Base-by-base conservation (phyloP, 2,329 filamentous ascomycete species). In the Knoxdaviesia proteae region DNA sequence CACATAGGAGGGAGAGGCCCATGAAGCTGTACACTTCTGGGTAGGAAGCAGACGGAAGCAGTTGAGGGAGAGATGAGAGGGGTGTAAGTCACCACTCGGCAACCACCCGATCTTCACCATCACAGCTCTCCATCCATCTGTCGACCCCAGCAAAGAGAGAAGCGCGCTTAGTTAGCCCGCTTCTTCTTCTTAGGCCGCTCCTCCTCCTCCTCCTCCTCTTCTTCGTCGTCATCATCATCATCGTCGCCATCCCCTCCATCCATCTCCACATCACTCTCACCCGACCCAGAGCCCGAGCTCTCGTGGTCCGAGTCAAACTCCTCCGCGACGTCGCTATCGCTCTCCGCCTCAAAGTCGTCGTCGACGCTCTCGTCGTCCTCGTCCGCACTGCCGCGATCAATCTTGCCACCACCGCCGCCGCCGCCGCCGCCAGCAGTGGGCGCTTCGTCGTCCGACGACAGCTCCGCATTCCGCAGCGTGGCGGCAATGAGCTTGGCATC, bases 351-450 rank as follows among this genome's bases (percentile, higher is more conserved):
- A 68, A 98, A 98, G 62, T 98, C 90, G 58, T 98, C 90, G 52
- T 98, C 90, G 6, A 87, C 77, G 46, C 81, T 88, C 65, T 96
- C 88, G 55, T 88, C 82, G 53, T 98, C 90, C 60, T 98, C 90
- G 55, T 96, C 90, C 4, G 88, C 90, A 32, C 82, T 90, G 49
- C 90, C 88, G 45, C 87, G 78, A 58, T 90, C 84, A 3, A 78
- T 73, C 49, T 74, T 71, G 46, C 60, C 71, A 32, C 67, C 75
- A 20, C 20, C 20, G 20, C 20, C 20, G 20, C 20, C 20, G 20
- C 20, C 20, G 3, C 20, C 20, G 20, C 2, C 20, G 20, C 20
- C 20, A 20, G 20, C 20, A 20, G 20, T 20, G 20, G 20, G 20
- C n/a, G 48, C 49, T 48, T 86, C 81, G 47, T 92, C 86, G 50